phyloP scores from a whole-genome alignment of 169 alveolate genomes.

The Plasmodium gonderi region DNA sequence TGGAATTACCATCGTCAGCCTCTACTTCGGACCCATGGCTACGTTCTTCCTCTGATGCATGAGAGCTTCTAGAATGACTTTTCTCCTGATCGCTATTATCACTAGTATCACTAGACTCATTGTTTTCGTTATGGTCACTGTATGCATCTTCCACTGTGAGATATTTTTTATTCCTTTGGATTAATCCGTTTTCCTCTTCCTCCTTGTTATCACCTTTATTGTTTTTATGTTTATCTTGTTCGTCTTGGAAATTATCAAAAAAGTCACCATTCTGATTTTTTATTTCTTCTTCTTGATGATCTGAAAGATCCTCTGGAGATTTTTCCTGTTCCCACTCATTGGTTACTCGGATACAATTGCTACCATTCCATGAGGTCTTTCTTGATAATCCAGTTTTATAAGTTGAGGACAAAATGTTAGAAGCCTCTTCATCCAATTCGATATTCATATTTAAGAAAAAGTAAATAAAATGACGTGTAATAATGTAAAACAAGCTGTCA shows the following conservation, averaged over 20 bases:
- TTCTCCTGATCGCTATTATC: neutral
- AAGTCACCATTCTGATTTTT: neutral
- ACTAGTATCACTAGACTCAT: neutral
- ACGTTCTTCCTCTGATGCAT: neutral
- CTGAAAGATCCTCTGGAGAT: neutral
- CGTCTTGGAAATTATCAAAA: neutral
- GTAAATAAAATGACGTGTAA: constrained; percentile 56
- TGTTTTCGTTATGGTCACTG: neutral
- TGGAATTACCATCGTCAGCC: too few species aligned
- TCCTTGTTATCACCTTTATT: neutral
- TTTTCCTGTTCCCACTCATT: neutral
- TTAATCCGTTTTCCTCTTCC: neutral
- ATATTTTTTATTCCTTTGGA: neutral
- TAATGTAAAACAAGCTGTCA: constrained; percentile 59
- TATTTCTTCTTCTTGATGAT: neutral
- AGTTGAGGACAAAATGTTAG: constrained; percentile 35
- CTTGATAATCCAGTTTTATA: constrained; percentile 26
- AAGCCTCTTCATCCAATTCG: constrained; percentile 64
- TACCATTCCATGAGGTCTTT: neutral
- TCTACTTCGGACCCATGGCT: too few species aligned
- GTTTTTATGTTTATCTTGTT: neutral
- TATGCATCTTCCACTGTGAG: constrained; percentile 1
- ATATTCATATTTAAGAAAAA: constrained; percentile 62
- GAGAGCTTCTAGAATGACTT: neutral
- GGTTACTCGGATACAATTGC: constrained; percentile 27